These are phyloP conservation scores for Solanum etuberosum DNA, from an alignment of 257 asterid genomes.

Conservation along the genomic window DNA sequence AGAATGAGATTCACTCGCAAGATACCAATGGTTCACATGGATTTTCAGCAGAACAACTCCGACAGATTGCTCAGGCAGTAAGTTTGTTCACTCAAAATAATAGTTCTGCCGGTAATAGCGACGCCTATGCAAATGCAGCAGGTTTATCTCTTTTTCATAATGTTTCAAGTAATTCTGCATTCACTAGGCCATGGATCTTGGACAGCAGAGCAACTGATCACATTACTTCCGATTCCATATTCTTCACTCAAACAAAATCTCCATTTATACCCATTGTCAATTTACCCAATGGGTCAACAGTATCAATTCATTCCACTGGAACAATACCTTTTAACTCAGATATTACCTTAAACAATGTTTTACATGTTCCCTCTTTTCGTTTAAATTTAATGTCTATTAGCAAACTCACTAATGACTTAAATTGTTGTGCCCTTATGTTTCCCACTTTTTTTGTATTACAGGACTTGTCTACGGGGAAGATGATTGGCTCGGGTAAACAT, in stretches of 20 bases:
- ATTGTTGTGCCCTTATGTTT: not conserved
- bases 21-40: not conserved
- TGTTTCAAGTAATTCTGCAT: not conserved
- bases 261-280: not conserved
- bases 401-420: not conserved
- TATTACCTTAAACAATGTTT: not conserved
- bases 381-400: not conserved
- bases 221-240: not conserved
- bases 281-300: not conserved
- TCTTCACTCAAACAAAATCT: not conserved
- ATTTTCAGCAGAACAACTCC: not conserved
- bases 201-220: not conserved
- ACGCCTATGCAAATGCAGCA: not conserved
- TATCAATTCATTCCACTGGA: not conserved
- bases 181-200: not conserved
- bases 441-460: not conserved
- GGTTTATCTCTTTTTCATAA: not conserved
- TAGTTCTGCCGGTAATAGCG: not conserved
- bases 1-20: not conserved
- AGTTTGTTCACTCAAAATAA: not conserved
- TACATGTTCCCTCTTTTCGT: not conserved
- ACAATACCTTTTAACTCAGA: not conserved
- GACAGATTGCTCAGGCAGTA: not conserved
- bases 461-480: not conserved
- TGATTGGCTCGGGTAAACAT: slow-evolving; percentile 4